phyloP scores from a whole-genome alignment of 2,329 filamentous ascomycete species.

The Bimuria novae-zelandiae region DNA sequence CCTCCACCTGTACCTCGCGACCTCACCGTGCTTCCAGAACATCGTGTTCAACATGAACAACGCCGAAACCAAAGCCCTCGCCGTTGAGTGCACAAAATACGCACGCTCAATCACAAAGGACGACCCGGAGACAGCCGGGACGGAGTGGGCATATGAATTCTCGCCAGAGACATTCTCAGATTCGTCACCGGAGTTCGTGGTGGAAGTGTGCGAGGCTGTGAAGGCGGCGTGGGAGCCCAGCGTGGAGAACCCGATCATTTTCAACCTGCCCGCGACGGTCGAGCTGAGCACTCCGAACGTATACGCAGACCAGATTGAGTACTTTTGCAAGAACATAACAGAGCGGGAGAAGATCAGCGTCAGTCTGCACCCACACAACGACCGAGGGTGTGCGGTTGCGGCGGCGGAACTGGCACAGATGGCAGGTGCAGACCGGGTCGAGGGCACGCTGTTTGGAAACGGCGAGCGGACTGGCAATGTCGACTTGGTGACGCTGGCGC shows the following conservation, averaged over 20 bases:
- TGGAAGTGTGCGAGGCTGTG: constrained; percentile 87
- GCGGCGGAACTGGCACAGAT: constrained; percentile 93
- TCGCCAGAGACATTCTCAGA: constrained; percentile 91
- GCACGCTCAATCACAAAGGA: constrained; percentile 90
- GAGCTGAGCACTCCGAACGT: constrained; percentile 95
- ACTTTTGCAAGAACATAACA: constrained; percentile 84
- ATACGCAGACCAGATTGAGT: constrained; percentile 95
- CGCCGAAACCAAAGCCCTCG: constrained; percentile 78
- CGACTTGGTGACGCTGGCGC: constrained; percentile 85
- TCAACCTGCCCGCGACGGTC: constrained; percentile 95
- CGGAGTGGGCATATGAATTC: constrained; percentile 81
- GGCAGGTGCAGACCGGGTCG: constrained; percentile 92
- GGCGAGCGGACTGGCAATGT: constrained; percentile 96
- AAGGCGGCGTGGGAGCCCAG: constrained; percentile 90
- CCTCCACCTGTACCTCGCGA: constrained; percentile 93
- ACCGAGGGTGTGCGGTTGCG: constrained; percentile 86
- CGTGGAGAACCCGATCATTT: constrained; percentile 81
- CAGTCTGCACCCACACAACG: constrained; percentile 92
- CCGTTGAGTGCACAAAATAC: constrained; percentile 82
- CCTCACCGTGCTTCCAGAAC: constrained; percentile 90
- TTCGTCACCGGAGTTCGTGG: constrained; percentile 78
- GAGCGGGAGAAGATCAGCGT: constrained; percentile 87
- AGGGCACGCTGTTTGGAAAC: constrained; percentile 92
- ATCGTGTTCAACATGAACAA: constrained; percentile 89
- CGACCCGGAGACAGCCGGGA: constrained; percentile 60